A percentile compares a stretch with the other conserved stretches of the same genome.
These are phyloP conservation scores for Casuarina cunninghamiana DNA, from an alignment of 306 rosid species.

Conservation along the genomic window DNA sequence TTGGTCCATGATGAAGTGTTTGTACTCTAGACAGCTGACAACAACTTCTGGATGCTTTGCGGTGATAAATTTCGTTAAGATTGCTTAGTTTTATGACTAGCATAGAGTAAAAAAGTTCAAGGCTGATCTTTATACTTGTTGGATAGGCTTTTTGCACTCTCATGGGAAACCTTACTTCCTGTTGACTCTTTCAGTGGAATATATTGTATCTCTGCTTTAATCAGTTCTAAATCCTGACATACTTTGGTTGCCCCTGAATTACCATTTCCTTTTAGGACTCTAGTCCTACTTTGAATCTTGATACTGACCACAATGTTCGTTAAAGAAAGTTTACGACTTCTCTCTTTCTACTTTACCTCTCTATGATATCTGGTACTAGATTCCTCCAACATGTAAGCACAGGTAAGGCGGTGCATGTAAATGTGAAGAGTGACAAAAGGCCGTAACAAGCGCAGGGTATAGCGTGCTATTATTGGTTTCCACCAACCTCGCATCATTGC, in stretches of 20 bases:
- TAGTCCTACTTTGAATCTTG: no score
- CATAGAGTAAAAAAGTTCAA: slow-evolving; percentile 10
- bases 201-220: slow-evolving; percentile 20
- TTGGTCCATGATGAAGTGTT: slow-evolving; percentile 20
- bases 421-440: slow-evolving; percentile 20
- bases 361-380: background rate
- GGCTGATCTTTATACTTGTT: slow-evolving; percentile 16
- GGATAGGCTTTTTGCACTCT: background rate
- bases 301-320: no score
- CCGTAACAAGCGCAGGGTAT: slow-evolving; percentile 20
- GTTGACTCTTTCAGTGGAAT: slow-evolving; percentile 17
- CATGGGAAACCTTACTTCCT: slow-evolving; percentile 24
- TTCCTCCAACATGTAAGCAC: background rate
- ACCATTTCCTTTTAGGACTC: background rate
- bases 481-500: slow-evolving; percentile 50
- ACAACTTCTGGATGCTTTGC: slow-evolving; percentile 22
- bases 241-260: background rate
- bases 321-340: background rate
- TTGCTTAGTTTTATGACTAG: slow-evolving; percentile 11
- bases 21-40: slow-evolving; percentile 18
- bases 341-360: background rate
- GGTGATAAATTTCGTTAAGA: slow-evolving; percentile 35
- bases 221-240: background rate
- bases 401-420: slow-evolving; percentile 19
- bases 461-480: slow-evolving; percentile 16